Percentiles rank a stretch among this genome's conserved stretches.
Evolutionary conservation across 2,329 filamentous ascomycete species (phyloP).

Genomic region (Thermothelomyces thermophilus): DNA sequence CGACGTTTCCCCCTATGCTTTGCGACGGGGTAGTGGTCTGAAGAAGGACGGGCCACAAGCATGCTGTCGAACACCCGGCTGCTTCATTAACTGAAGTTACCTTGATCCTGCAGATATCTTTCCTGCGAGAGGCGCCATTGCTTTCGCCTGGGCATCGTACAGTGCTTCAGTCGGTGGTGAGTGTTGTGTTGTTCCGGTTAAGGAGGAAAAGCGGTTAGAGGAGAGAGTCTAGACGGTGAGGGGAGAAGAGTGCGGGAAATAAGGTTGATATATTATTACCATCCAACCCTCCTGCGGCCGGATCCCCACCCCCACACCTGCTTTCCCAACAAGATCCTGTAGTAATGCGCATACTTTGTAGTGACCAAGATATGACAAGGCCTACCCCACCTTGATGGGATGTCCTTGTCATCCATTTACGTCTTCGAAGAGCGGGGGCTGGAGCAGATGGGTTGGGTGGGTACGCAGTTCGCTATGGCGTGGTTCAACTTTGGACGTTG

Average conservation of each 20-base stretch:
- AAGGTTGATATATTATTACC: neutral
- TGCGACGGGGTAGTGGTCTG: neutral
- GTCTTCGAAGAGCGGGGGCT: too few species aligned
- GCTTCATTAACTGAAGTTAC: slow-evolving; percentile 41
- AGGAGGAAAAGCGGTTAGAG: too few species aligned
- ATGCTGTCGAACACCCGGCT: slow-evolving; percentile 38
- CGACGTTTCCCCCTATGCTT: neutral
- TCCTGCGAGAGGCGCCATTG: slow-evolving; percentile 29
- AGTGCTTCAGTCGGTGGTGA: slow-evolving; percentile 5
- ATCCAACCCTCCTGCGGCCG: neutral
- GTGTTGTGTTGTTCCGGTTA: neutral
- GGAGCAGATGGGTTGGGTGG: too few species aligned
- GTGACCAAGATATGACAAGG: neutral
- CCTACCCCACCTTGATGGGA: neutral
- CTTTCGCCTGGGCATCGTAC: slow-evolving; percentile 18
- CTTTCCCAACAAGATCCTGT: too few species aligned
- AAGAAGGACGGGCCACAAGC: slow-evolving; percentile 33
- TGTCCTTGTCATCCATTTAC: too few species aligned
- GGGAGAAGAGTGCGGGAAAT: neutral
- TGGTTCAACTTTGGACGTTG: too few species aligned
- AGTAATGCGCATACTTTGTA: too few species aligned
- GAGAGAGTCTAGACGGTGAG: neutral
- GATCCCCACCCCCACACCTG: neutral
- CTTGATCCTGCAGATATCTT: slow-evolving; percentile 36
- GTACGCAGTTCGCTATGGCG: too few species aligned